phyloP scores from a whole-genome alignment of 2,329 filamentous ascomycete species.

The Diaporthe velutina region DNA sequence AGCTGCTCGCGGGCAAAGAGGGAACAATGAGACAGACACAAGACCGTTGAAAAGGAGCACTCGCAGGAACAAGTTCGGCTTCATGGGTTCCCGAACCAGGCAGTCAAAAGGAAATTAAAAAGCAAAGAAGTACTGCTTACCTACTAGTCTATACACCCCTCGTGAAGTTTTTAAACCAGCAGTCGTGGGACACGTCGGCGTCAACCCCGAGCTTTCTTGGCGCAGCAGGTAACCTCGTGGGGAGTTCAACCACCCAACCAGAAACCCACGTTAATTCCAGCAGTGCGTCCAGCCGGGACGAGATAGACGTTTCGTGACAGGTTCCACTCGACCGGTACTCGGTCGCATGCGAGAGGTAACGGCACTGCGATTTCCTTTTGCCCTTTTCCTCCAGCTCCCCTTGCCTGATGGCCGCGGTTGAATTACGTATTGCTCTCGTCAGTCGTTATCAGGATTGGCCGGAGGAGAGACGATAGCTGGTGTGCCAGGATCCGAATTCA shows the following conservation, averaged over 20 bases:
- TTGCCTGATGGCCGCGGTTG: background rate
- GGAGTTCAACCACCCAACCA: conserved; percentile 7
- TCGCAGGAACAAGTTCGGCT: background rate
- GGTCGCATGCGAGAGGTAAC: background rate
- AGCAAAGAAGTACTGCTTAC: background rate
- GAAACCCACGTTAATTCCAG: background rate
- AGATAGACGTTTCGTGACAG: conserved; percentile 5
- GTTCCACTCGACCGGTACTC: conserved; percentile 25
- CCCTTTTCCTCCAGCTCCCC: background rate
- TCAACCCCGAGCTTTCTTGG: background rate
- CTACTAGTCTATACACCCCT: background rate
- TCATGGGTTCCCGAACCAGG: background rate
- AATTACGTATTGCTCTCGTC: background rate
- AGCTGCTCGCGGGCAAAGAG: background rate
- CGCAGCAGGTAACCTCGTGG: conserved; percentile 16
- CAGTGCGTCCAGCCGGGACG: background rate
- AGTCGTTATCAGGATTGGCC: background rate
- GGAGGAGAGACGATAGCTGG: background rate
- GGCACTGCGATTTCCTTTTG: background rate
- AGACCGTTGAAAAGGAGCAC: background rate
- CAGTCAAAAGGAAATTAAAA: background rate
- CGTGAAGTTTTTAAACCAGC: background rate
- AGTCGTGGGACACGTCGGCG: conserved; percentile 17
- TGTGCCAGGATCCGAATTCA: background rate
- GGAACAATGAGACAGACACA: background rate